phyloP scores from a whole-genome alignment of 2,329 filamentous ascomycete species.

The Aspergillus pseudoglaucus region DNA sequence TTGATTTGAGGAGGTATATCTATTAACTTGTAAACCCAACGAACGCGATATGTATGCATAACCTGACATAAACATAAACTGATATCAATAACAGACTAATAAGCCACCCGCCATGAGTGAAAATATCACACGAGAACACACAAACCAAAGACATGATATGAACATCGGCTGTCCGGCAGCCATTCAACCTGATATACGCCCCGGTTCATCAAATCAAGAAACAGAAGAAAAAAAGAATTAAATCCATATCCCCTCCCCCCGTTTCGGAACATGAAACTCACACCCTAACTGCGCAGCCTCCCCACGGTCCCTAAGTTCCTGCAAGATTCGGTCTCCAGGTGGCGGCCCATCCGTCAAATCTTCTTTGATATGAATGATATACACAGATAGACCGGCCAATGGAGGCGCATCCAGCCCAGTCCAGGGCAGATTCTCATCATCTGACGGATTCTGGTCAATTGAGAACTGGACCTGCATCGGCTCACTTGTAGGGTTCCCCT shows the following conservation, averaged over 20 bases:
- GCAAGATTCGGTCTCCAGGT: slow-evolving; percentile 60
- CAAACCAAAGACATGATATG: neutral
- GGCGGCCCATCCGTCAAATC: slow-evolving; percentile 63
- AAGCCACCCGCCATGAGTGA: slow-evolving; percentile 1
- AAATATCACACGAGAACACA: neutral
- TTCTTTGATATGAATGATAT: slow-evolving; percentile 94
- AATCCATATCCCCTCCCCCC: slow-evolving; percentile 53
- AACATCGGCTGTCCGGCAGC: neutral
- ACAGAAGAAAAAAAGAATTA: slow-evolving; percentile 9
- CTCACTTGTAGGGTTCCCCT: slow-evolving; percentile 1
- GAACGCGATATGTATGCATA: no score
- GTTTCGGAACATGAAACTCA: slow-evolving; percentile 65
- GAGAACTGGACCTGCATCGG: neutral
- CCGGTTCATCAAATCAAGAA: neutral
- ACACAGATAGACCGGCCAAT: slow-evolving; percentile 67
- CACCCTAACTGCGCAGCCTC: slow-evolving; percentile 63
- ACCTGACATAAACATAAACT: no score
- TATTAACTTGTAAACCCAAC: no score
- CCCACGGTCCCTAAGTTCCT: slow-evolving; percentile 63
- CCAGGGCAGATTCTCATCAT: slow-evolving; percentile 7
- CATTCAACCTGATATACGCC: neutral
- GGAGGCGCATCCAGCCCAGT: slow-evolving; percentile 33
- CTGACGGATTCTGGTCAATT: slow-evolving; percentile 1
- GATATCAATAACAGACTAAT: neutral
- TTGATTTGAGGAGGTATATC: no score